Base-by-base conservation (phyloP, 768 basidiomycete species). In the Thelephora aurantiotincta region DNA sequence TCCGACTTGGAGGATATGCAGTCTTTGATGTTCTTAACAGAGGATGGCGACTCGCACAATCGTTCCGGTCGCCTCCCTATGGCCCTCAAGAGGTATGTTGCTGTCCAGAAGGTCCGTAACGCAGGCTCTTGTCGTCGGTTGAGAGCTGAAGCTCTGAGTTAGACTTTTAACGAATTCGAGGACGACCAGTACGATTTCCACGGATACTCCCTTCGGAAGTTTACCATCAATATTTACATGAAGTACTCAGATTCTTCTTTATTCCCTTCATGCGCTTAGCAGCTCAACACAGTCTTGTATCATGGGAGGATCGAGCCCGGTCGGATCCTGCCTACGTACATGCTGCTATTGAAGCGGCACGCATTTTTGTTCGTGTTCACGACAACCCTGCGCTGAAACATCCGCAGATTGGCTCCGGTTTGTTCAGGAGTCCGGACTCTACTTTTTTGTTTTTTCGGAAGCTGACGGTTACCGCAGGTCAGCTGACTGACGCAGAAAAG, bases 131-230 rank as follows among this genome's bases (percentile, higher is more conserved):
- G 0, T 30, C 2, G 19, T 23, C 19, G 43, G 2, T 35, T 38
- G 13, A 43, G 22, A n/a, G 7, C 22, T 23, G 41, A 42, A 48
- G 16, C 44, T 44, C 20, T n/a, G 30, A 44, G 23, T 35, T 50
- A 88, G 87, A 66, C 81, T 13, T 97, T 94, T 61, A 74, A 82
- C 46, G 84, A 85, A 46, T 75, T 86, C 53, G 90, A 96, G 53
- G 91, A 97, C 54, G 93, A 96, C 57, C 92, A 98, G 64, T 97
- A 84, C 55, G 96, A 99, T 63, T 99, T 99, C 72, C 96, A 99
- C 61, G 79, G 84, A 6, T 99, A 97, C 62, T 88, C 88, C 54
- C 54, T 97, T 54, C 80, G 96, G 46, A 91, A 87, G 55, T 86
- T 81, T 56, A 94, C 86, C 6, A 65, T 98, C 33, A 82, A 80